These are phyloP conservation scores for Oryza glaberrima DNA, from an alignment of 176 grass and related monocot genomes.

Conservation along the genomic window DNA sequence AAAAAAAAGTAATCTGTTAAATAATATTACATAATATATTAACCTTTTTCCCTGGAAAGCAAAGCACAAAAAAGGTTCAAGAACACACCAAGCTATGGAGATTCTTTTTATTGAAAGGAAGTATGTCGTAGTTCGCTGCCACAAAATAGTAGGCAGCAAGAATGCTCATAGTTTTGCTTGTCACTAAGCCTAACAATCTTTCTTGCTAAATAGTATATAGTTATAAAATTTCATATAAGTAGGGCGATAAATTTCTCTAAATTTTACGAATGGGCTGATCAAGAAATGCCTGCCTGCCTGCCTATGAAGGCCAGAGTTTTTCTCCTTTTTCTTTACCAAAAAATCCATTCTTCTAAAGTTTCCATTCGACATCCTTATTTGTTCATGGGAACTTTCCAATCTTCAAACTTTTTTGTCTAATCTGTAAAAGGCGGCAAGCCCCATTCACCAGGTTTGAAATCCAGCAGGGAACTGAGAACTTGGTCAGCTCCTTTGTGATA, in stretches of 20 bases:
- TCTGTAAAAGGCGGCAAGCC: slow-evolving; percentile 75
- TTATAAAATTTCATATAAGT: neutral
- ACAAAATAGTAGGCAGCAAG: slow-evolving; percentile 32
- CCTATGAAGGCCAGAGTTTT: neutral
- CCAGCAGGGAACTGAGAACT: slow-evolving; percentile 73
- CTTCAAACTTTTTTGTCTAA: slow-evolving; percentile 7
- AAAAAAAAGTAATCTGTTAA: neutral
- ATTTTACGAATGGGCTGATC: neutral
- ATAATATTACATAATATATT: neutral
- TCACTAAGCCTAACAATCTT: neutral
- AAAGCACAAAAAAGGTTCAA: neutral
- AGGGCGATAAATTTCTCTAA: neutral
- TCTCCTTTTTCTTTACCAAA: neutral
- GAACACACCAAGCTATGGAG: neutral
- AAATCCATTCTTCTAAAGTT: neutral
- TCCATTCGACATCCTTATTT: neutral
- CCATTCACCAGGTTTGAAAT: slow-evolving; percentile 77
- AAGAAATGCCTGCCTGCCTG: neutral
- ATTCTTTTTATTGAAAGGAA: slow-evolving; percentile 29
- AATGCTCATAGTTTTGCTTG: slow-evolving; percentile 23
- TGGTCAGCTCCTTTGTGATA: slow-evolving; percentile 88
- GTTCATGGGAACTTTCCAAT: neutral
- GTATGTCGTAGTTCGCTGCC: neutral
- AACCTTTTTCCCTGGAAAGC: neutral
- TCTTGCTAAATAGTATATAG: neutral